These are phyloP conservation scores for Tetrahymena malaccensis DNA, from an alignment of 73 alveolate species.

Conservation along the genomic window DNA sequence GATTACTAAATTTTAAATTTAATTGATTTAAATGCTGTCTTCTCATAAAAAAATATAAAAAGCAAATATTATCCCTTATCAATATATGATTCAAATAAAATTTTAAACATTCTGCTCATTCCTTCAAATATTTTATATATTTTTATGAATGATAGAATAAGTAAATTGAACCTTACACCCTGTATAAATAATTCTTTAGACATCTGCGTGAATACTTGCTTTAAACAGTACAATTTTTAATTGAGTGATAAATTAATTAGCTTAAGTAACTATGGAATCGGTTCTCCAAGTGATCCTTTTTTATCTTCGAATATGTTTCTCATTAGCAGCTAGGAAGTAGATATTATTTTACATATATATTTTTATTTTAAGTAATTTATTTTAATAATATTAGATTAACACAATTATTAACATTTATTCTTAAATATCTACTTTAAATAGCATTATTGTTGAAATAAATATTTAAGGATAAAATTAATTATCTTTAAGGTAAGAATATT, in stretches of 20 bases:
- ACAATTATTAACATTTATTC: background rate
- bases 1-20: background rate
- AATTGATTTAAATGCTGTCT: background rate
- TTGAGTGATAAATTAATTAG: background rate
- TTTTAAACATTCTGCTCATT: background rate
- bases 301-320: background rate
- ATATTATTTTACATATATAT: background rate
- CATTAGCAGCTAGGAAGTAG: background rate
- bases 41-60: background rate
- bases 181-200: background rate
- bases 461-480: background rate
- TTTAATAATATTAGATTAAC: background rate
- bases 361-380: too few species aligned
- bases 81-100: background rate
- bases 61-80: background rate
- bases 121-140: background rate
- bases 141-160: background rate
- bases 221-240: background rate
- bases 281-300: background rate
- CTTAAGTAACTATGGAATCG: background rate
- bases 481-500: background rate
- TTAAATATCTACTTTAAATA: background rate
- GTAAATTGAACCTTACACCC: background rate
- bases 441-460: background rate
- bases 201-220: background rate